Evolutionary conservation across 306 rosid genomes (phyloP).

Genomic region (Trifolium subterraneum): DNA sequence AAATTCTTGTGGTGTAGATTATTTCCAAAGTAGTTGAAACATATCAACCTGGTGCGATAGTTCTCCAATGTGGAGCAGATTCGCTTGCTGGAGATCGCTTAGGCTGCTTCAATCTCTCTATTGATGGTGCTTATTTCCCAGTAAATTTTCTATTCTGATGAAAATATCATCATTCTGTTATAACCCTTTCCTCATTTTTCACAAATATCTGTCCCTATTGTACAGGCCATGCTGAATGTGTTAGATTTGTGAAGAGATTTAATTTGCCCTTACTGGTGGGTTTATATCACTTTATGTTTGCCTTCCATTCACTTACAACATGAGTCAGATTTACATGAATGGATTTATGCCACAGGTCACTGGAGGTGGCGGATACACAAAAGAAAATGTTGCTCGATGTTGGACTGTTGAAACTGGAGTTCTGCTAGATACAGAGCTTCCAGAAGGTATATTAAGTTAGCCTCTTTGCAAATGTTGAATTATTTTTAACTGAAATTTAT

Average conservation of each 20-base stretch:
- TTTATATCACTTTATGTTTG: constrained; percentile 39
- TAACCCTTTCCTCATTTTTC: constrained; percentile 16
- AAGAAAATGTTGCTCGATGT: constrained; percentile 99
- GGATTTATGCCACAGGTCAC: constrained; percentile 68
- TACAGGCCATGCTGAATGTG: constrained; percentile 97
- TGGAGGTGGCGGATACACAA: constrained; percentile 99
- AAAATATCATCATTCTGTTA: constrained; percentile 22
- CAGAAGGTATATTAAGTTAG: constrained; percentile 67
- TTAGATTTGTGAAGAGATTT: constrained; percentile 88
- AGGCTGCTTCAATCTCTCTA: constrained; percentile 99
- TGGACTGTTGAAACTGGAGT: constrained; percentile 98
- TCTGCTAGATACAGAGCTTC: constrained; percentile 92
- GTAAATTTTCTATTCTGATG: constrained; percentile 53
- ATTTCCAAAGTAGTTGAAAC: constrained; percentile 97
- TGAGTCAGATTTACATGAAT: constrained; percentile 34
- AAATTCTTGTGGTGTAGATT: constrained; percentile 61
- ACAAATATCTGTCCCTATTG: constrained; percentile 26
- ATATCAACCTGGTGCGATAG: constrained; percentile 91
- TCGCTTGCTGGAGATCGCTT: constrained; percentile 98
- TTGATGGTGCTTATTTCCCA: constrained; percentile 85
- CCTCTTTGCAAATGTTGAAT: constrained; percentile 22
- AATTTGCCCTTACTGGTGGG: constrained; percentile 93
- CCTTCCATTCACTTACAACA: constrained; percentile 24
- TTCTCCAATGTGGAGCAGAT: constrained; percentile 99
- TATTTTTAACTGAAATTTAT: constrained; percentile 15